Evolutionary conservation across 2,329 filamentous ascomycete species (phyloP), one percentile per base, ranked within the genome.

Genomic region (Aspergillus brasiliensis): DNA sequence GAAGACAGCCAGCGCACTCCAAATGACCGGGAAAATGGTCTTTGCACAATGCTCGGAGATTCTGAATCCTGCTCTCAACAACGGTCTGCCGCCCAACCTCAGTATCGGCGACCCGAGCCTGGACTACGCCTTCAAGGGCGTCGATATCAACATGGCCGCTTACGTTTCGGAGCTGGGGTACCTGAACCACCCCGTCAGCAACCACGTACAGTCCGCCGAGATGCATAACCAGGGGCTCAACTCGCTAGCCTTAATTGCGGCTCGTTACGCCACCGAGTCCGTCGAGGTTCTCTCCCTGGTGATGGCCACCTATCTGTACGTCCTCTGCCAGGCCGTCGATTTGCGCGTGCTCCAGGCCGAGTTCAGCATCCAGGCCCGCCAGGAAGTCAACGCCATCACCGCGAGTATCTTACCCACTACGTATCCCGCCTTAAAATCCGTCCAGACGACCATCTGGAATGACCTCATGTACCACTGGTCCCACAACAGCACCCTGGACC

Each of bases 181-280:
- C 63, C 80, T 90, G 0, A 82, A 86, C 0, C 84, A 86, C 58
- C 86, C 88, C 0, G 82, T 90, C 8, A 83, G 81, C 46, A 79
- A 78, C 1, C 86, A 90, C 66, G 85, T 89, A 0, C 85, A 88
- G 69, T 81, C 81, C 0, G 86, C 88, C 1, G 88, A 90, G 71
- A 88, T 88, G 84, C 78, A 83, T 44, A 90, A 90, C 66, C 87
- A 90, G 69, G 78, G 81, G 0, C 75, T 90, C 60, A 90, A 90
- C 68, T 88, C 84, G 0, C 78, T 90, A 21, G 88, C 87, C 0
- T 27, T 89, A 0, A 75, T 88, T 5, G 80, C 82, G 0, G 82
- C 82, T 0, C 80, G 86, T 3, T 83, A 84, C 55, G 85, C 84
- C 0, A 71, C 82, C 47, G 78, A 82, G 58, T 82, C 85, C 1